Percentiles rank a stretch among this genome's conserved stretches.
phyloP scores from a whole-genome alignment of 1,139 yeast species.

The Yamadazyma blattariae region DNA sequence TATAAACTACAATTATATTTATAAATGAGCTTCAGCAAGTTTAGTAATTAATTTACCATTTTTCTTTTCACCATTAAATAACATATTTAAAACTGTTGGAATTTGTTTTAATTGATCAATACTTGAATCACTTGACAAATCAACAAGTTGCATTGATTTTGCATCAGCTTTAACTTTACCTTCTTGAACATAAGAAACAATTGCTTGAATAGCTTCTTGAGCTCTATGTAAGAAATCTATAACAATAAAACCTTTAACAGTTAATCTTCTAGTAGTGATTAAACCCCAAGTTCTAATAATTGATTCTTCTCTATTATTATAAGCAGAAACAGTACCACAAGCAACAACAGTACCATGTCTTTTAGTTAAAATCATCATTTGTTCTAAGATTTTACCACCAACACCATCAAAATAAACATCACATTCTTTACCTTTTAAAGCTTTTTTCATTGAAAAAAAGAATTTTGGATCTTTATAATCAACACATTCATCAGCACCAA shows the following conservation, averaged over 20 bases:
- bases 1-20: too few species aligned
- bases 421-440: conserved; percentile 36
- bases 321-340: conserved; percentile 64
- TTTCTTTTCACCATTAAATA: conserved; percentile 31
- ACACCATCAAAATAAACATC: conserved; percentile 59
- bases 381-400: conserved; percentile 59
- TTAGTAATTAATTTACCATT: conserved; percentile 37
- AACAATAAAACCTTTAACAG: conserved; percentile 48
- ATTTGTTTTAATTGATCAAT: conserved; percentile 20
- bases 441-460: conserved; percentile 38
- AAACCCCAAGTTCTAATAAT: conserved; percentile 37
- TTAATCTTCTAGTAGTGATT: conserved; percentile 47
- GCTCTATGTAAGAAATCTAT: conserved; percentile 31
- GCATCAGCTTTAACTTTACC: conserved; percentile 40
- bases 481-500: conserved; percentile 54
- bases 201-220: conserved; percentile 32
- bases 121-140: conserved; percentile 18
- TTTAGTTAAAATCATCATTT: conserved; percentile 39
- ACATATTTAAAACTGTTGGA: conserved; percentile 27
- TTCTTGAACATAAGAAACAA: conserved; percentile 30
- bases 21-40: conserved; percentile 16
- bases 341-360: conserved; percentile 48
- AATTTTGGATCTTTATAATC: conserved; percentile 51
- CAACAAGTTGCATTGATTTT: conserved; percentile 21
- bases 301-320: conserved; percentile 40